These are phyloP conservation scores for Rhinocladiella similis DNA, from an alignment of 2,329 filamentous ascomycete species.

Conservation along the genomic window DNA sequence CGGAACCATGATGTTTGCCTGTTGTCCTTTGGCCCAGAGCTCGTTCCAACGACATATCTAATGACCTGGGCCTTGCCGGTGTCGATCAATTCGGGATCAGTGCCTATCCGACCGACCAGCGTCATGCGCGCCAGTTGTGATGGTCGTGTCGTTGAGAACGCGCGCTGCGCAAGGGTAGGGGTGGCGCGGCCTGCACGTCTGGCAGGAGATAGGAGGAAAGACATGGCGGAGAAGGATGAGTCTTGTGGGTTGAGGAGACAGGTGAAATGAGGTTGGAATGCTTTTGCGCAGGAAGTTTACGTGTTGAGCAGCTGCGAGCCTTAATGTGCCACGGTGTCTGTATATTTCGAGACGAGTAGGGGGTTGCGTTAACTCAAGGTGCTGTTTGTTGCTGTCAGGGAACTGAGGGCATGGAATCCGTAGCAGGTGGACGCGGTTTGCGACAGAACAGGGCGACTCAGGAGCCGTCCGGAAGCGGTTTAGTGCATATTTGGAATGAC, in stretches of 20 bases:
- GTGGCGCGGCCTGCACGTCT: conserved; percentile 49
- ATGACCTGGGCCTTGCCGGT: conserved; percentile 75
- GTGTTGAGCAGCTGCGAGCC: too few species aligned
- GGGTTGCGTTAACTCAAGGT: background rate
- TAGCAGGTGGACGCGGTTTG: background rate
- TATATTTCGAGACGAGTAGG: too few species aligned
- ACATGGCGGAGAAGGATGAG: conserved; percentile 16
- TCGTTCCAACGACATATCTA: conserved; percentile 74
- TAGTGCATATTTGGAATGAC: conserved; percentile 10
- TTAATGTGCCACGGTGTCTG: too few species aligned
- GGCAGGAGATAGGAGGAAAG: conserved; percentile 48
- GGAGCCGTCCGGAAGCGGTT: conserved; percentile 1
- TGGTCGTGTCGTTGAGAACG: conserved; percentile 72
- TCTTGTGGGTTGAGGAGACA: background rate
- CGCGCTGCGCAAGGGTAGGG: conserved; percentile 51
- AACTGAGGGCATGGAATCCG: background rate
- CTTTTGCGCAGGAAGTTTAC: background rate
- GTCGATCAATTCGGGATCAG: conserved; percentile 71
- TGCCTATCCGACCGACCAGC: conserved; percentile 81
- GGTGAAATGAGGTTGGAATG: background rate
- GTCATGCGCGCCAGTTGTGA: conserved; percentile 73
- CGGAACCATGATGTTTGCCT: conserved; percentile 82
- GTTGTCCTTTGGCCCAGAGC: conserved; percentile 66
- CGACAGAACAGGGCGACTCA: conserved; percentile 1
- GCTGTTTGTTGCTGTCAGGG: background rate